phyloP scores from a whole-genome alignment of 305 asterid species.

The Fraxinus sp. region DNA sequence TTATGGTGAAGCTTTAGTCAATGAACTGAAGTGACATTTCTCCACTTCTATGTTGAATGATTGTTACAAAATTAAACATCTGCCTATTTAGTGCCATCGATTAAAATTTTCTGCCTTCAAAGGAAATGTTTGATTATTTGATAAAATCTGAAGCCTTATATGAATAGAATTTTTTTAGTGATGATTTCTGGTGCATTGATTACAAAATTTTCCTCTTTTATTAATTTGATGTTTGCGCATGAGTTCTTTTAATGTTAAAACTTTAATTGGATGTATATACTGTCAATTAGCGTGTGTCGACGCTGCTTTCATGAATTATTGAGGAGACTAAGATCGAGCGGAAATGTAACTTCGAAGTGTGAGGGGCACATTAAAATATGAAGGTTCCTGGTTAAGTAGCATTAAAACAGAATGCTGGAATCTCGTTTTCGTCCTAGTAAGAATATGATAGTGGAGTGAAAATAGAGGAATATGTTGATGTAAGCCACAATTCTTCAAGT shows the following conservation, averaged over 20 bases:
- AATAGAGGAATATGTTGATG: not conserved
- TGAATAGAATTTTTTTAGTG: not conserved
- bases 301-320: not conserved
- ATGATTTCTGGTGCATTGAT: not conserved
- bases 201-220: not conserved
- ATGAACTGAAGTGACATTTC: not conserved
- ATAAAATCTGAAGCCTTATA: not conserved
- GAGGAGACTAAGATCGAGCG: not conserved
- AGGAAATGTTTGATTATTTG: constrained; percentile 11
- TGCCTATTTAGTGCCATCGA: not conserved
- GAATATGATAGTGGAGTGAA: not conserved
- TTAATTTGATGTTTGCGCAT: not conserved
- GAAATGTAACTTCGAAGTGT: not conserved
- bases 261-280: not conserved
- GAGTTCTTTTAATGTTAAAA: not conserved
- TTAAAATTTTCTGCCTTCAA: not conserved
- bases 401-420: not conserved
- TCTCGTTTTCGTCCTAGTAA: not conserved
- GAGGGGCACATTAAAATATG: not conserved
- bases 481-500: not conserved
- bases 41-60: not conserved
- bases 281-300: not conserved
- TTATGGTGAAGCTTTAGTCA: constrained; percentile 13
- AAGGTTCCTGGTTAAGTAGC: not conserved
- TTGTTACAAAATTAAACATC: constrained; percentile 9